phyloP scores from a whole-genome alignment of 1,284 basidiomycete genomes.

The Meripilus lineatus region DNA sequence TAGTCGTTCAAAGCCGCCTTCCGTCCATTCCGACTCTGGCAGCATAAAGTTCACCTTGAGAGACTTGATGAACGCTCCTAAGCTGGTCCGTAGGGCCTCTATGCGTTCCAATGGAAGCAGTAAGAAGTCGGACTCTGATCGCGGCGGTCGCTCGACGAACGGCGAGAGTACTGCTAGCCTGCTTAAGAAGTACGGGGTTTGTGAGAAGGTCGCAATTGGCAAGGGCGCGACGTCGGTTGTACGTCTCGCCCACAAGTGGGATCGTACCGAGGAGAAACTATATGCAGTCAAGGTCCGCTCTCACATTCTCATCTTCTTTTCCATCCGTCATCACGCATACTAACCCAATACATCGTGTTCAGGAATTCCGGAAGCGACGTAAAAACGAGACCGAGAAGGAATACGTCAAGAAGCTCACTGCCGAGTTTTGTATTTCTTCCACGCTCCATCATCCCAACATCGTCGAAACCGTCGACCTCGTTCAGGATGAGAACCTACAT shows the following conservation, averaged over 20 bases:
- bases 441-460: constrained; percentile 96
- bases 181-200: constrained; percentile 94
- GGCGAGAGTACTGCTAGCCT: constrained; percentile 64
- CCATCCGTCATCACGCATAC: neutral
- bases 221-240: constrained; percentile 98
- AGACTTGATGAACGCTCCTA: constrained; percentile 73
- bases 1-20: constrained; percentile 28
- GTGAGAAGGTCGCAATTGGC: constrained; percentile 95
- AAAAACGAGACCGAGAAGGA: constrained; percentile 99
- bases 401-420: constrained; percentile 99
- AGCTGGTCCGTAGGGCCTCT: constrained; percentile 67
- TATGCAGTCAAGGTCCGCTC: constrained; percentile 91
- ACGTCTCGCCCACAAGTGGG: constrained; percentile 97
- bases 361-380: constrained; percentile 97
- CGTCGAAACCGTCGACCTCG: constrained; percentile 97
- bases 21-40: constrained; percentile 52
- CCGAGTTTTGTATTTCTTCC: constrained; percentile 98
- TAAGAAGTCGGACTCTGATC: constrained; percentile 66
- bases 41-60: constrained; percentile 80
- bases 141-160: constrained; percentile 51
- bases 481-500: constrained; percentile 93
- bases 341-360: constrained; percentile 6
- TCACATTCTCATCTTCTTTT: constrained; percentile 5
- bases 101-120: constrained; percentile 63
- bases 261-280: constrained; percentile 93